Conservation (phyloP, 495 filamentous ascomycete genomes). For the Neurospora discreta region DNA sequence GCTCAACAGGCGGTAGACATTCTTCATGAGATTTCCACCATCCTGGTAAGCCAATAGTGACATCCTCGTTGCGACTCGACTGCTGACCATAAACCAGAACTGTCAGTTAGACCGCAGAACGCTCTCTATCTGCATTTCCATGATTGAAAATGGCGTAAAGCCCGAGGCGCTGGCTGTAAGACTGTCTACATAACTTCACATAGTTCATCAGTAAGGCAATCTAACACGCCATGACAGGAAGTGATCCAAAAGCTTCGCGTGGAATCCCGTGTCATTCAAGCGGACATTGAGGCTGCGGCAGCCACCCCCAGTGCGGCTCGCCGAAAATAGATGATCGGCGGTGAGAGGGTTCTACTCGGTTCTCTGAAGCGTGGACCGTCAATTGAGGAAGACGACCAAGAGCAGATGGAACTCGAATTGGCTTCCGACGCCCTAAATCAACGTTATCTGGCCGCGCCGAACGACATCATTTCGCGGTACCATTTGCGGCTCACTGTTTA, state of each 20-base stretch:
- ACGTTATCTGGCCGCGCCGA: background rate
- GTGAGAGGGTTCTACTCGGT: background rate
- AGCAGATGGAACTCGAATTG: background rate
- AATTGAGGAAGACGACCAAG: background rate
- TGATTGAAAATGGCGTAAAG: conserved; percentile 96
- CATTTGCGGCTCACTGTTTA: background rate
- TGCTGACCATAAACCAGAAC: conserved; percentile 47
- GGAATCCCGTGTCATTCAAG: background rate
- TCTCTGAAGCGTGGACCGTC: background rate
- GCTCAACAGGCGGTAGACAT: conserved; percentile 96
- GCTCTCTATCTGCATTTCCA: conserved; percentile 84
- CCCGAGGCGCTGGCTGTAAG: conserved; percentile 88
- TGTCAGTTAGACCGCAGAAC: conserved; percentile 83
- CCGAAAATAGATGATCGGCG: background rate
- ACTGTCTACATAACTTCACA: conserved; percentile 4
- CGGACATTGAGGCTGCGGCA: background rate
- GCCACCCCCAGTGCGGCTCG: background rate
- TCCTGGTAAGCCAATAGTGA: conserved; percentile 48
- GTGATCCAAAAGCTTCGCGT: background rate
- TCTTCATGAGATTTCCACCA: conserved; percentile 81
- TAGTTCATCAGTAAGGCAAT: background rate
- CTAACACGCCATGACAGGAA: background rate
- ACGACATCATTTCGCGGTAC: background rate
- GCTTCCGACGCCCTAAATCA: background rate
- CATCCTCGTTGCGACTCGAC: background rate